Conservation (phyloP, 495 filamentous ascomycete genomes). For the Annulohypoxylon nitens region DNA sequence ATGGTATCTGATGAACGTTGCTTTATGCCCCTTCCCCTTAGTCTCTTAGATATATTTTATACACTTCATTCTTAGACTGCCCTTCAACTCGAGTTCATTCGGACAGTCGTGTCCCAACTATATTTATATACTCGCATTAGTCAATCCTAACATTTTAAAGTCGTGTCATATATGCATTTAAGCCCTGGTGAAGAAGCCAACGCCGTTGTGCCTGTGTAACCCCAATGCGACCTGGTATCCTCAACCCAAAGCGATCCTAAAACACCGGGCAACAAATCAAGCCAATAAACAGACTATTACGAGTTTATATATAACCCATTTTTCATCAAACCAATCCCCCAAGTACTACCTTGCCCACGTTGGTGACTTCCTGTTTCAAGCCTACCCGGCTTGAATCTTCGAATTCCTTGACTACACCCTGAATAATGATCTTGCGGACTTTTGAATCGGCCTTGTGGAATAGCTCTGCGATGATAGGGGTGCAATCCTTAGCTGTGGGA, state of each 20-base stretch:
- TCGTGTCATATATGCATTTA: slow-evolving; percentile 36
- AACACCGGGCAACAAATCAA: slow-evolving; percentile 34
- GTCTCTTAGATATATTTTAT: slow-evolving; percentile 50
- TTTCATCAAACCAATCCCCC: slow-evolving; percentile 81
- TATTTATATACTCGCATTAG: slow-evolving; percentile 19
- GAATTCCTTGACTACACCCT: slow-evolving; percentile 89
- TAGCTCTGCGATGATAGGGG: slow-evolving; percentile 74
- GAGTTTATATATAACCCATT: slow-evolving; percentile 17
- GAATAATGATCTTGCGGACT: slow-evolving; percentile 87
- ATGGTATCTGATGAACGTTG: slow-evolving; percentile 91
- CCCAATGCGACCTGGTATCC: slow-evolving; percentile 43
- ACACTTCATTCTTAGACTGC: slow-evolving; percentile 62
- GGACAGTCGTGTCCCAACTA: slow-evolving; percentile 19
- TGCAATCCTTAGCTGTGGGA: slow-evolving; percentile 72
- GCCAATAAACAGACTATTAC: slow-evolving; percentile 22
- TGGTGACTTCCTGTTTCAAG: slow-evolving; percentile 82
- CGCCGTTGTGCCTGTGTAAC: slow-evolving; percentile 32
- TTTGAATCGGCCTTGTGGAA: slow-evolving; percentile 91
- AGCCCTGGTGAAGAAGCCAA: slow-evolving; percentile 25
- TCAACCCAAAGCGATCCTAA: slow-evolving; percentile 37
- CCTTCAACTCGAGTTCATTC: not conserved
- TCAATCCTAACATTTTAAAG: slow-evolving; percentile 13
- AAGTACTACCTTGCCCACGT: slow-evolving; percentile 87
- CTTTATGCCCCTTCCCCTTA: not conserved
- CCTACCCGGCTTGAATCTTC: slow-evolving; percentile 83